phyloP scores from a whole-genome alignment of 768 basidiomycete species.

The Calocybe cyanea region DNA sequence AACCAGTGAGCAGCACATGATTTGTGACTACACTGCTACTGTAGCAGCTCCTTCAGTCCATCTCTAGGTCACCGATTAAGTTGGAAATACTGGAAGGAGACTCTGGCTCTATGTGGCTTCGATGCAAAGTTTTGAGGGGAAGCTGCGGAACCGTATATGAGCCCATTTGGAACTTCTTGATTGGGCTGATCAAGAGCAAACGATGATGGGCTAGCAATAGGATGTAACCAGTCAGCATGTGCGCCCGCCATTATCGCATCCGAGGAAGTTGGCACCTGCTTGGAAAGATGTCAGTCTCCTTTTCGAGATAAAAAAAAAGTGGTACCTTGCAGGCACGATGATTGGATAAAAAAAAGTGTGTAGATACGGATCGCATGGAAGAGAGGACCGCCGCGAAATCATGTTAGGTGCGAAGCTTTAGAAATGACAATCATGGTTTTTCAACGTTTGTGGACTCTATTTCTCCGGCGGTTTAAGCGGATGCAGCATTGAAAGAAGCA shows the following conservation, averaged over 20 bases:
- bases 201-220: conserved; percentile 5
- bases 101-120: not conserved
- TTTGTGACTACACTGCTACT: not conserved
- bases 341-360: not conserved
- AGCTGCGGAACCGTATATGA: conserved; percentile 7
- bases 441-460: conserved; percentile 3
- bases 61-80: not conserved
- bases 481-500: conserved; percentile 18
- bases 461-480: conserved; percentile 12
- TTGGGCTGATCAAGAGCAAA: conserved; percentile 13
- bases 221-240: conserved; percentile 10
- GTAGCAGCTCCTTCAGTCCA: not conserved
- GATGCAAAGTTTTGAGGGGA: conserved; percentile 8
- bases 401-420: not conserved
- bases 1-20: too few species aligned
- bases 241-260: conserved; percentile 19
- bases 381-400: too few species aligned
- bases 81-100: not conserved
- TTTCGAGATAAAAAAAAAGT: conserved; percentile 11
- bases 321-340: conserved; percentile 5
- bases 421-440: not conserved
- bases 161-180: conserved; percentile 6
- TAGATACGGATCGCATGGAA: not conserved
- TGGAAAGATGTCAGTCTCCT: conserved; percentile 12
- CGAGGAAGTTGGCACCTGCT: conserved; percentile 15